phyloP scores from a whole-genome alignment of 441 rosid genomes.

The Adansonia madagascariensis region DNA sequence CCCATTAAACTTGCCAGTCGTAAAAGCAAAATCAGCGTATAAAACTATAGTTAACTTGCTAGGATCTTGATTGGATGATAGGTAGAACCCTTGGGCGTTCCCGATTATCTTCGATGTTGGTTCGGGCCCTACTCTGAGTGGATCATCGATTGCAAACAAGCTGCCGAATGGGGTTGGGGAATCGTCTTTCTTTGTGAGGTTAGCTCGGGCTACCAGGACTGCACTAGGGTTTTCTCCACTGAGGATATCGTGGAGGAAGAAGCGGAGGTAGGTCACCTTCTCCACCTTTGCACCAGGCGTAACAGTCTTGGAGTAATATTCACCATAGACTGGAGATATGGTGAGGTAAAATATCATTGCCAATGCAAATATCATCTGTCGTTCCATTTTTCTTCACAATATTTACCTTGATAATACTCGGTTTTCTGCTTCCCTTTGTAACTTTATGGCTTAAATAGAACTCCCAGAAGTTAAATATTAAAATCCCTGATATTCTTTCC shows the following conservation, averaged over 20 bases:
- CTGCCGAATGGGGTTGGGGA: slow-evolving; percentile 43
- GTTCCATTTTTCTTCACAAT: slow-evolving; percentile 5
- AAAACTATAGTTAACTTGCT: slow-evolving; percentile 34
- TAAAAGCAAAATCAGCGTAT: slow-evolving; percentile 49
- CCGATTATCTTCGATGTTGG: slow-evolving; percentile 42
- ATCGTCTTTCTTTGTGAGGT: neutral
- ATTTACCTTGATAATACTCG: neutral
- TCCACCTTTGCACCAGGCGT: slow-evolving; percentile 18
- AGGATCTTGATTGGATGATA: slow-evolving; percentile 33
- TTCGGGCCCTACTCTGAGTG: slow-evolving; percentile 46
- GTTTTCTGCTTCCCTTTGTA: neutral
- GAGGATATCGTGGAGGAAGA: slow-evolving; percentile 57
- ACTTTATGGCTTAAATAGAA: neutral
- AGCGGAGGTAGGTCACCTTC: slow-evolving; percentile 47
- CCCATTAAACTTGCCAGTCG: slow-evolving; percentile 43
- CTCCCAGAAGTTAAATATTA: neutral
- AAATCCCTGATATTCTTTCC: neutral
- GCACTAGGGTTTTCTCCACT: slow-evolving; percentile 39
- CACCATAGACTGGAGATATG: neutral
- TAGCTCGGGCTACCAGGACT: slow-evolving; percentile 40
- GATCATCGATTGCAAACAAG: slow-evolving; percentile 46
- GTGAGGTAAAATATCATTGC: slow-evolving; percentile 24
- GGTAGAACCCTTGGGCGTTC: slow-evolving; percentile 27
- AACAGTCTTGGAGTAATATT: slow-evolving; percentile 37
- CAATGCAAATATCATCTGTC: neutral